phyloP scores from a whole-genome alignment of 164 flowering plant genomes.

The Cinnamomum chago region DNA sequence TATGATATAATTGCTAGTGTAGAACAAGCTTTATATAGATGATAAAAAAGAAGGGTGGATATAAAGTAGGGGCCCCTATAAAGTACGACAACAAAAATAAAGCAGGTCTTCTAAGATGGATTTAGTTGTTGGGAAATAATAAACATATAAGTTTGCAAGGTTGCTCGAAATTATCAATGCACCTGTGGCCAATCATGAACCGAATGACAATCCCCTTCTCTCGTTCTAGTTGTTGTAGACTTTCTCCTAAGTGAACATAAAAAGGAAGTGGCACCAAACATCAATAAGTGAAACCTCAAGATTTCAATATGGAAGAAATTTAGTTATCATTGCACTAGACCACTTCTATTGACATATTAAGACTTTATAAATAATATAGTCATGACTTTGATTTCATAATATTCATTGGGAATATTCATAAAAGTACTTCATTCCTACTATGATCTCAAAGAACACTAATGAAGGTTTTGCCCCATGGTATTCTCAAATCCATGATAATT shows the following conservation, averaged over 20 bases:
- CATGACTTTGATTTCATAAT: too few relatives aligned
- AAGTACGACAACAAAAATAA: background rate
- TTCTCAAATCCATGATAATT: too few relatives aligned
- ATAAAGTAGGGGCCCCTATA: too few relatives aligned
- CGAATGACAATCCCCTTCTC: constrained; percentile 94
- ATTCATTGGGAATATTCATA: too few relatives aligned
- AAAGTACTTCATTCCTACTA: background rate
- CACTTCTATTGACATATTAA: too few relatives aligned
- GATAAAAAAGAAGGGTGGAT: background rate
- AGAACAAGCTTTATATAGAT: background rate
- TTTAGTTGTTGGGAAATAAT: background rate
- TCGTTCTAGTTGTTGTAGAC: constrained; percentile 60
- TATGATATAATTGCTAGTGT: background rate
- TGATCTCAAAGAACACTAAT: background rate
- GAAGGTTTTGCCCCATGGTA: background rate
- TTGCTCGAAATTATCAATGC: background rate
- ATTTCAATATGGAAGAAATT: background rate
- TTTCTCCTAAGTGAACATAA: constrained; percentile 53
- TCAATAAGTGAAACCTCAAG: background rate
- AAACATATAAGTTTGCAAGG: background rate
- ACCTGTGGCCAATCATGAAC: constrained; percentile 99
- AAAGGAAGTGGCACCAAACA: background rate
- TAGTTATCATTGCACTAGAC: background rate
- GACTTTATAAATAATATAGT: too few relatives aligned
- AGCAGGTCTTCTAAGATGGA: background rate